Percentiles rank a stretch among this genome's conserved stretches.
Conservation (phyloP, 2,329 filamentous ascomycete genomes). For the Tothia fuscella region DNA sequence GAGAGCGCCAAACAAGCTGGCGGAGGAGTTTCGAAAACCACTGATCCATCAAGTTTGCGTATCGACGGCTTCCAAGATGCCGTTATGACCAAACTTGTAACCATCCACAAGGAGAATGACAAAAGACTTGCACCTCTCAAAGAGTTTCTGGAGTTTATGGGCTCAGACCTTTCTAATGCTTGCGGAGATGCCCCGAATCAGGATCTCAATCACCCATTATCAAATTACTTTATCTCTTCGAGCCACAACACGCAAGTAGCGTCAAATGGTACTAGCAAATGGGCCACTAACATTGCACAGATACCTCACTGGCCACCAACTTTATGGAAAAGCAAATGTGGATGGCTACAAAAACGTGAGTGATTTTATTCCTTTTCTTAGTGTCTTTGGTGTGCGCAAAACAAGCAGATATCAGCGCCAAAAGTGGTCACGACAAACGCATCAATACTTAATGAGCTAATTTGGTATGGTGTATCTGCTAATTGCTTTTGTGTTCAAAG, state of each 20-base stretch:
- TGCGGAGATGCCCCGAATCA: constrained; percentile 29
- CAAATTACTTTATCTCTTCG: constrained; percentile 87
- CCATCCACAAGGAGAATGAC: background rate
- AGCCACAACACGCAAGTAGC: constrained; percentile 98
- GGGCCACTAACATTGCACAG: too few relatives aligned
- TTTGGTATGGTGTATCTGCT: too few relatives aligned
- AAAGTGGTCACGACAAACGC: too few relatives aligned
- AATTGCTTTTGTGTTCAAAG: constrained; percentile 26
- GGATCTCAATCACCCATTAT: constrained; percentile 58
- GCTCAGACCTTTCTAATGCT: constrained; percentile 32
- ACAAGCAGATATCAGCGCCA: too few relatives aligned
- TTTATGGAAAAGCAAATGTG: constrained; percentile 63
- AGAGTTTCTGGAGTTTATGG: constrained; percentile 37
- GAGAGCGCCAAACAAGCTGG: constrained; percentile 2
- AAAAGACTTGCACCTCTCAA: constrained; percentile 19
- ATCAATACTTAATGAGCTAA: too few relatives aligned
- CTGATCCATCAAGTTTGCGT: constrained; percentile 7
- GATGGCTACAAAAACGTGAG: constrained; percentile 66
- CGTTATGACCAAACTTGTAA: constrained; percentile 4
- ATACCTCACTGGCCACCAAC: constrained; percentile 77
- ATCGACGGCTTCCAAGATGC: constrained; percentile 5
- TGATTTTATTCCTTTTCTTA: background rate
- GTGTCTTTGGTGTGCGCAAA: too few relatives aligned
- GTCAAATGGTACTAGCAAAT: too few relatives aligned
- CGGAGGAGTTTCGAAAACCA: constrained; percentile 6